Evolutionary conservation across 2,329 filamentous ascomycete species (phyloP).

Genomic region (Trichophyton benhamiae): DNA sequence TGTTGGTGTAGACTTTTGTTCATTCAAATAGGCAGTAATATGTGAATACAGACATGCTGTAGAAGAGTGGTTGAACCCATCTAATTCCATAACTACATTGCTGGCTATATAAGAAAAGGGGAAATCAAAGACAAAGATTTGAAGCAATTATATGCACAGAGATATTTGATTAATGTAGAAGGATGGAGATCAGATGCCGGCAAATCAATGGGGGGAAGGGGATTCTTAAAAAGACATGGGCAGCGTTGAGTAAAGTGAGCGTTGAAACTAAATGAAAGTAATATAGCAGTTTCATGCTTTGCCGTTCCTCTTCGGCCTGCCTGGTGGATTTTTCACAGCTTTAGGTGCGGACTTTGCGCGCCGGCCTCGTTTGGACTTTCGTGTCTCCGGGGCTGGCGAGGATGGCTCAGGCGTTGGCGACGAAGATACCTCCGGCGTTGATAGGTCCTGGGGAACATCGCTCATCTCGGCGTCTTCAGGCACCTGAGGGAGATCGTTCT

Average conservation of each 20-base stretch:
- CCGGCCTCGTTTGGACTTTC: not conserved
- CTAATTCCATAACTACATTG: not conserved
- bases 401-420: not conserved
- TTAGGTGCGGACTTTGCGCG: not conserved
- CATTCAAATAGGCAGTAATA: not conserved
- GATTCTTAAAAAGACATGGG: not conserved
- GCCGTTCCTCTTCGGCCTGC: not conserved
- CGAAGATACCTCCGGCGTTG: conserved; percentile 5
- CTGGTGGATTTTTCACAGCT: not conserved
- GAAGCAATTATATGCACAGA: no score
- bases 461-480: conserved; percentile 10
- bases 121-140: not conserved
- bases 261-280: not conserved
- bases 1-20: not conserved
- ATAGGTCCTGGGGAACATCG: conserved; percentile 6
- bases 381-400: not conserved
- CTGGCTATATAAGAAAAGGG: not conserved
- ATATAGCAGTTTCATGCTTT: not conserved
- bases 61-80: not conserved
- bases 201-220: no score
- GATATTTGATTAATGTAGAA: no score
- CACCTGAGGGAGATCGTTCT: not conserved
- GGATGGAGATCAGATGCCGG: no score
- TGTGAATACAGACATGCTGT: no score
- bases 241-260: not conserved